Percentiles rank a stretch among this genome's conserved stretches.
Evolutionary conservation across 305 asterid species (phyloP).

Genomic region (Euphrasia arctica): DNA sequence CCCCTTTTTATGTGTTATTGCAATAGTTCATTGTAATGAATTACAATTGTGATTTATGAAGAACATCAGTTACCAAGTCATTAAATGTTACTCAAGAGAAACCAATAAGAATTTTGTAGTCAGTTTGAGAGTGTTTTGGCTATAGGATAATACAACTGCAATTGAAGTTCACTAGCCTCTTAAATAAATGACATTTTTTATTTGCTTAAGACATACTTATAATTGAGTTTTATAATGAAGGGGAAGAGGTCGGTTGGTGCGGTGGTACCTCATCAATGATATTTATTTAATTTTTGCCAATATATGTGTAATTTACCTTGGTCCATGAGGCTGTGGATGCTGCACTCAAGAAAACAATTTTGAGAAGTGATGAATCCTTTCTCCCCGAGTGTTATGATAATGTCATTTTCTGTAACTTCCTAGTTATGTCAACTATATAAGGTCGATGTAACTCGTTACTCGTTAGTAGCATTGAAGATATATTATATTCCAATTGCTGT

Average conservation of each 20-base stretch:
- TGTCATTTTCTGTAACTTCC: not conserved
- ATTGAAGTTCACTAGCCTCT: constrained; percentile 9
- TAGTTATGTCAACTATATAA: constrained; percentile 9
- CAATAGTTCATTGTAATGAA: constrained; percentile 6
- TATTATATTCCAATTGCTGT: constrained; percentile 11
- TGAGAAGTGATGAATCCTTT: constrained; percentile 21
- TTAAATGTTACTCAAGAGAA: constrained; percentile 3
- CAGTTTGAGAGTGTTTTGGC: constrained; percentile 6
- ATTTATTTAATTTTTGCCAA: not conserved
- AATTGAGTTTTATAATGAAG: not conserved
- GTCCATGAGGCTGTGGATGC: constrained; percentile 12
- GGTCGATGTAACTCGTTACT: not conserved
- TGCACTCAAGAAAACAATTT: constrained; percentile 23
- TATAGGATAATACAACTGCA: constrained; percentile 4
- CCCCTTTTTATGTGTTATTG: constrained; percentile 4
- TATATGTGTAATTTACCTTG: constrained; percentile 14
- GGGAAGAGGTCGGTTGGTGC: not conserved
- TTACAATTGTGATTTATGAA: constrained; percentile 12
- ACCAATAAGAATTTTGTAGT: not conserved
- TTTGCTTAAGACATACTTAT: not conserved
- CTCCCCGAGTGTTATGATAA: constrained; percentile 7
- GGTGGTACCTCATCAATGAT: not conserved
- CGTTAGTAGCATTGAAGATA: not conserved
- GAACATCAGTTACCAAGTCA: constrained; percentile 2
- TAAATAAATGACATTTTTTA: not conserved